A percentile compares a stretch with the other conserved stretches of the same genome.
Evolutionary conservation across 768 basidiomycete genomes (phyloP).

Genomic region (Mycena epipterygia): DNA sequence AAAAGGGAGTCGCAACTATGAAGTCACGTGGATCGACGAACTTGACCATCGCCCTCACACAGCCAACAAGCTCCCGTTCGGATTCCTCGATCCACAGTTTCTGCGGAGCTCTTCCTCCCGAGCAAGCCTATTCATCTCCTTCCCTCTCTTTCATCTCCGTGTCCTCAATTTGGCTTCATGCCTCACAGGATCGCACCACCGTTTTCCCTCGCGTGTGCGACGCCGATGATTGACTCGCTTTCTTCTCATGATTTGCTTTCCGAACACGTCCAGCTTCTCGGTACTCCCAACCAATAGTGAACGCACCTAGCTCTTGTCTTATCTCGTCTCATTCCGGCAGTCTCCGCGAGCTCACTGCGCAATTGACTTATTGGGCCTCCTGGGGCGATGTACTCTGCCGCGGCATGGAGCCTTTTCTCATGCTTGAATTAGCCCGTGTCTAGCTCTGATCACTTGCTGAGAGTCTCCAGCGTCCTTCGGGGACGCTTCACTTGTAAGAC

Average conservation of each 20-base stretch:
- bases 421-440: slow-evolving; percentile 21
- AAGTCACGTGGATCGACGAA: slow-evolving; percentile 20
- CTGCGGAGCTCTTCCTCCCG: slow-evolving; percentile 13
- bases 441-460: slow-evolving; percentile 14
- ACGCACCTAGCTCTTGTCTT: not conserved
- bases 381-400: not conserved
- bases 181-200: not conserved
- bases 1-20: not conserved
- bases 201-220: slow-evolving; percentile 19
- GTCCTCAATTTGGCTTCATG: slow-evolving; percentile 21
- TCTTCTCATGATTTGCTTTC: slow-evolving; percentile 26
- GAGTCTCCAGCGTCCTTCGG: slow-evolving; percentile 19
- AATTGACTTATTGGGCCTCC: slow-evolving; percentile 30
- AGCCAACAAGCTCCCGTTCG: slow-evolving; percentile 9
- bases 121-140: slow-evolving; percentile 19
- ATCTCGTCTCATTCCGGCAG: slow-evolving; percentile 2
- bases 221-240: slow-evolving; percentile 3
- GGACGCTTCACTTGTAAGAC: not conserved
- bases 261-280: slow-evolving; percentile 20
- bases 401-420: slow-evolving; percentile 8
- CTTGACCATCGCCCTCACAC: not conserved
- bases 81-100: not conserved
- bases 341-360: slow-evolving; percentile 26
- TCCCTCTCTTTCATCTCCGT: slow-evolving; percentile 20
- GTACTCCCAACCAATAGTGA: not conserved